phyloP scores from a whole-genome alignment of 1,284 basidiomycete genomes.

The Phylloboletellus chloephorus region DNA sequence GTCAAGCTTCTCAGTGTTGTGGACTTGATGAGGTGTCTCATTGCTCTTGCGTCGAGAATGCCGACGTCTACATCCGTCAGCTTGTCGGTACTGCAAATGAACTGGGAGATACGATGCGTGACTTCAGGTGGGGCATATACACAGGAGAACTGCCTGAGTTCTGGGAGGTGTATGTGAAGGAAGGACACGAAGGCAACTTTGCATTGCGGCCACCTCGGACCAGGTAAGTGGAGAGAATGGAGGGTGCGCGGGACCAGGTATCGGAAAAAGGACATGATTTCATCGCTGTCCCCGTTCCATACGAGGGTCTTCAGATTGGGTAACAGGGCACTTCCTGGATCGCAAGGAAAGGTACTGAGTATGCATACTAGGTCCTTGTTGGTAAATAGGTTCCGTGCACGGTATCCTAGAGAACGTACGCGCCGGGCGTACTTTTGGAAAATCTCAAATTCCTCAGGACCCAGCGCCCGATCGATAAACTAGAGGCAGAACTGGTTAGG shows the following conservation, averaged over 20 bases:
- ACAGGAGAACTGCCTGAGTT: constrained; percentile 1
- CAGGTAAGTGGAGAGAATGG: background rate
- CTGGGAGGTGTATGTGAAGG: background rate
- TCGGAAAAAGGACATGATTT: constrained; percentile 2
- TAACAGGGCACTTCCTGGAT: background rate
- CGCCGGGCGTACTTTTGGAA: constrained; percentile 6
- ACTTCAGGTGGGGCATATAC: background rate
- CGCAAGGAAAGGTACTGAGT: constrained; percentile 2
- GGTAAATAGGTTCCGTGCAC: background rate
- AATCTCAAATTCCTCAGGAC: background rate
- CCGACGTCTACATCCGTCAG: background rate
- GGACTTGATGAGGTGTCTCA: constrained; percentile 7
- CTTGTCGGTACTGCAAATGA: background rate
- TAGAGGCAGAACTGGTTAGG: background rate
- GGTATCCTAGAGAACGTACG: constrained; percentile 2
- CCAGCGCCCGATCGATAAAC: background rate
- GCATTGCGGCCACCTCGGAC: background rate
- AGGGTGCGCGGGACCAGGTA: constrained; percentile 2
- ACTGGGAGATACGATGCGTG: background rate
- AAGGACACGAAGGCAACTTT: constrained; percentile 5
- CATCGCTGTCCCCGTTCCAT: constrained; percentile 2
- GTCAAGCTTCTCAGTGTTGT: background rate
- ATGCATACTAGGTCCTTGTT: background rate
- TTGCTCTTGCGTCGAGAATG: background rate
- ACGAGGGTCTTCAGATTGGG: constrained; percentile 1